Evolutionary conservation across 2,329 filamentous ascomycete genomes (phyloP).

Genomic region (Clarireedia hainanense): DNA sequence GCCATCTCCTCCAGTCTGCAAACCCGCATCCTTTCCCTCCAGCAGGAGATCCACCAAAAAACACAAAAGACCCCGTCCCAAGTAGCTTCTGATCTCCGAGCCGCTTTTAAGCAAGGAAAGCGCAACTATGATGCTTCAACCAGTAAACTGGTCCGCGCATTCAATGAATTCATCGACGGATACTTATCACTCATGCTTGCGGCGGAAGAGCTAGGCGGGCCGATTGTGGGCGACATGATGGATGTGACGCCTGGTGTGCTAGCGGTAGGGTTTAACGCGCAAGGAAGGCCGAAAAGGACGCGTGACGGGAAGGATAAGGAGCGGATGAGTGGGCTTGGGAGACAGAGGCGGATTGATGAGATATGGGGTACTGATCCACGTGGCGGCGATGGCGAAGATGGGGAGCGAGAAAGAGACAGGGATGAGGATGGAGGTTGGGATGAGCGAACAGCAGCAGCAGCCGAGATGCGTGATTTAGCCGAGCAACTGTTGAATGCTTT

Average conservation of each 20-base stretch:
- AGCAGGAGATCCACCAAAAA: slow-evolving; percentile 17
- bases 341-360: slow-evolving; percentile 55
- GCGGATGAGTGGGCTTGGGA: slow-evolving; percentile 41
- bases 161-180: slow-evolving; percentile 64
- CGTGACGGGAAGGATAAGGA: slow-evolving; percentile 26
- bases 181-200: slow-evolving; percentile 69
- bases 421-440: slow-evolving; percentile 31
- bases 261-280: slow-evolving; percentile 50
- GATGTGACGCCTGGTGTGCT: slow-evolving; percentile 55
- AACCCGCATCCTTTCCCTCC: slow-evolving; percentile 51
- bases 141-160: slow-evolving; percentile 49
- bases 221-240: slow-evolving; percentile 68
- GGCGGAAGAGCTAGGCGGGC: slow-evolving; percentile 75
- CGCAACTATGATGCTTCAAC: slow-evolving; percentile 53
- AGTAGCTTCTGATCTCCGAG: neutral
- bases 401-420: slow-evolving; percentile 24
- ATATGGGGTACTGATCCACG: slow-evolving; percentile 41
- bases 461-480: slow-evolving; percentile 53
- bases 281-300: slow-evolving; percentile 43
- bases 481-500: slow-evolving; percentile 54
- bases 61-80: slow-evolving; percentile 2
- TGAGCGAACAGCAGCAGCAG: slow-evolving; percentile 36
- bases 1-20: slow-evolving; percentile 46
- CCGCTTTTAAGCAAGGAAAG: slow-evolving; percentile 36
- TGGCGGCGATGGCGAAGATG: slow-evolving; percentile 19